phyloP scores from a whole-genome alignment of 805 yeast species.

The Saturnispora halmiae region DNA sequence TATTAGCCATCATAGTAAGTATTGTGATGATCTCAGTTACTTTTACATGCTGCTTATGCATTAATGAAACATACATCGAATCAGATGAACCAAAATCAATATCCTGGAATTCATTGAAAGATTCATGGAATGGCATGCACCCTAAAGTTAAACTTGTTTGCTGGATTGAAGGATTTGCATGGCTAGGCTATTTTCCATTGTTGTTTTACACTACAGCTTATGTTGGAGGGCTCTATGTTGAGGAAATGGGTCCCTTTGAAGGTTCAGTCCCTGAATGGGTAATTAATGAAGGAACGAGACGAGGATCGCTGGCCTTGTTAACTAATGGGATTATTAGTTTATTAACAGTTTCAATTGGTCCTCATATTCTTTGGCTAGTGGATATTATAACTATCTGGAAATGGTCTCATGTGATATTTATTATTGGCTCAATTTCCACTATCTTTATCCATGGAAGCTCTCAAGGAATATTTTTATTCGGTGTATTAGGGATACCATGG shows the following conservation, averaged over 20 bases:
- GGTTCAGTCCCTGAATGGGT: conserved; percentile 28
- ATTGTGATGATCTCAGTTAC: conserved; percentile 34
- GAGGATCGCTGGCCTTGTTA: conserved; percentile 44
- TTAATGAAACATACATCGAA: conserved; percentile 37
- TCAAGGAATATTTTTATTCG: conserved; percentile 41
- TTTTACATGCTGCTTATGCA: conserved; percentile 31
- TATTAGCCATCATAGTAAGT: conserved; percentile 36
- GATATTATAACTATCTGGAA: conserved; percentile 34
- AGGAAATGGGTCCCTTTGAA: conserved; percentile 30
- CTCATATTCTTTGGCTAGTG: conserved; percentile 30
- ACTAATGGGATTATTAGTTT: conserved; percentile 42
- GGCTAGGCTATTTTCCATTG: conserved; percentile 64
- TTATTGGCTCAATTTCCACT: conserved; percentile 38
- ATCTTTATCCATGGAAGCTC: conserved; percentile 34
- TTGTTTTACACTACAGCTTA: conserved; percentile 56
- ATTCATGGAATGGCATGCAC: conserved; percentile 26
- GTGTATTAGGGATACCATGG: conserved; percentile 52
- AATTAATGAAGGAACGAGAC: conserved; percentile 34
- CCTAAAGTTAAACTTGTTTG: conserved; percentile 34
- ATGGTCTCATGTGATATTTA: conserved; percentile 41
- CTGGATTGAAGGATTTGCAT: conserved; percentile 51
- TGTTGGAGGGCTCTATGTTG: conserved; percentile 49
- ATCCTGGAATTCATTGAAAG: not conserved
- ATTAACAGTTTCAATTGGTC: conserved; percentile 36
- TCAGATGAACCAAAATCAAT: conserved; percentile 1